Evolutionary conservation across 2,329 filamentous ascomycete species (phyloP).

Genomic region (Ascochyta clinopodiicola): DNA sequence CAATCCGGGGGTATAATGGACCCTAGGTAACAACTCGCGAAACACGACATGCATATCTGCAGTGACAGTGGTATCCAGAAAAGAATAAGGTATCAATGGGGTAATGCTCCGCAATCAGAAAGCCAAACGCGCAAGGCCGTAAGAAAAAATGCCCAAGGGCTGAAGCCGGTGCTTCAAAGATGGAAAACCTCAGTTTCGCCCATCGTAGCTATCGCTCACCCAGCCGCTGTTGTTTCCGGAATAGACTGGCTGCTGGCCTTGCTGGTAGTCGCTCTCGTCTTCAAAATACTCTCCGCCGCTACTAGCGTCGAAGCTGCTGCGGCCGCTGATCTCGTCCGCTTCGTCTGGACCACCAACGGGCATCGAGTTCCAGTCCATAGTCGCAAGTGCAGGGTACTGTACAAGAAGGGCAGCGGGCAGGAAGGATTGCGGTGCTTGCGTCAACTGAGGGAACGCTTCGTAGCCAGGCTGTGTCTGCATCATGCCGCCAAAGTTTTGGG

Average conservation of each 20-base stretch:
- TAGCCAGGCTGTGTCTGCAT: conserved; percentile 45
- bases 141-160: neutral
- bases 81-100: conserved; percentile 14
- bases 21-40: conserved; percentile 8
- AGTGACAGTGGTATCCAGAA: conserved; percentile 29
- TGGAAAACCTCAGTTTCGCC: neutral
- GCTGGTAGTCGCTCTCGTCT: conserved; percentile 66
- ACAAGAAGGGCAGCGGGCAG: conserved; percentile 88
- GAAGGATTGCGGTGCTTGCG: conserved; percentile 47
- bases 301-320: conserved; percentile 79
- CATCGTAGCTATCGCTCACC: conserved; percentile 44
- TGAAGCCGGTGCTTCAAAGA: neutral
- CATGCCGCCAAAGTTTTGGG: conserved; percentile 42
- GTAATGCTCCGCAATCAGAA: conserved; percentile 8
- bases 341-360: conserved; percentile 66
- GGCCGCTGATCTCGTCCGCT: conserved; percentile 71
- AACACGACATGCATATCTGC: conserved; percentile 15
- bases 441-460: conserved; percentile 40
- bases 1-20: conserved; percentile 16
- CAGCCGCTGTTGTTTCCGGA: conserved; percentile 40
- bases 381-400: conserved; percentile 92
- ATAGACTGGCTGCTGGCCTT: conserved; percentile 37
- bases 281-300: conserved; percentile 73
- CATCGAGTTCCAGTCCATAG: conserved; percentile 83
- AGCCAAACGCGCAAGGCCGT: conserved; percentile 11